These are phyloP conservation scores for Trypanosomatidae sp. DNA, from an alignment of 208 protist genomes.

Conservation along the genomic window DNA sequence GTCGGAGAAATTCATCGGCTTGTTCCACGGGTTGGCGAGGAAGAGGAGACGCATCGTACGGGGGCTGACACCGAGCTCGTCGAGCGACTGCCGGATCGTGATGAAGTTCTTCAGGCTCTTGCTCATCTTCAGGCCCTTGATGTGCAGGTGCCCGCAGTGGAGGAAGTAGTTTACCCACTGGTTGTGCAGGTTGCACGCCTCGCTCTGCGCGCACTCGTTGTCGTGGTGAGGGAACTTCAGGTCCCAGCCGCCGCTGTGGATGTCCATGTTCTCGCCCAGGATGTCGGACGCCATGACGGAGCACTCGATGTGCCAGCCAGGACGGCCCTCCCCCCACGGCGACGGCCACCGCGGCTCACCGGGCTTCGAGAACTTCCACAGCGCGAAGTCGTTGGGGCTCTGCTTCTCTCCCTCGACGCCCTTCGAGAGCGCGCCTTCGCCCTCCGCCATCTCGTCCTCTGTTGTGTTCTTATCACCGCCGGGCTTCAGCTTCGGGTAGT, in stretches of 20 bases:
- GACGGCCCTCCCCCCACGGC: conserved; percentile 95
- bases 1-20: conserved; percentile 93
- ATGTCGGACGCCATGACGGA: conserved; percentile 97
- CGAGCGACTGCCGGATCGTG: conserved; percentile 93
- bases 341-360: conserved; percentile 95
- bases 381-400: conserved; percentile 95
- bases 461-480: conserved; percentile 55
- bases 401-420: conserved; percentile 88
- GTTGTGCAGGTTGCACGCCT: conserved; percentile 78
- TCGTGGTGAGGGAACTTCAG: conserved; percentile 99
- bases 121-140: conserved; percentile 99
- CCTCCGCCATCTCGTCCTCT: conserved; percentile 92
- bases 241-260: conserved; percentile 98
- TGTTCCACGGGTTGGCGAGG: conserved; percentile 91
- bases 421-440: conserved; percentile 79
- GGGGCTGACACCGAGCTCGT: conserved; percentile 70
- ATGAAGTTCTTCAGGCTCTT: conserved; percentile 99
- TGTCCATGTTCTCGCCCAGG: conserved; percentile 94
- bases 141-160: conserved; percentile 97
- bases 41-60: conserved; percentile 95
- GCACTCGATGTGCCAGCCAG: conserved; percentile 99
- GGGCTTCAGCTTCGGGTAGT: conserved; percentile 94
- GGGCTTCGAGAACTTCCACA: conserved; percentile 97
- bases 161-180: conserved; percentile 99
- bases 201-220: conserved; percentile 99